Evolutionary conservation across 495 filamentous ascomycete genomes (phyloP).

Genomic region (Penicillium canariense): DNA sequence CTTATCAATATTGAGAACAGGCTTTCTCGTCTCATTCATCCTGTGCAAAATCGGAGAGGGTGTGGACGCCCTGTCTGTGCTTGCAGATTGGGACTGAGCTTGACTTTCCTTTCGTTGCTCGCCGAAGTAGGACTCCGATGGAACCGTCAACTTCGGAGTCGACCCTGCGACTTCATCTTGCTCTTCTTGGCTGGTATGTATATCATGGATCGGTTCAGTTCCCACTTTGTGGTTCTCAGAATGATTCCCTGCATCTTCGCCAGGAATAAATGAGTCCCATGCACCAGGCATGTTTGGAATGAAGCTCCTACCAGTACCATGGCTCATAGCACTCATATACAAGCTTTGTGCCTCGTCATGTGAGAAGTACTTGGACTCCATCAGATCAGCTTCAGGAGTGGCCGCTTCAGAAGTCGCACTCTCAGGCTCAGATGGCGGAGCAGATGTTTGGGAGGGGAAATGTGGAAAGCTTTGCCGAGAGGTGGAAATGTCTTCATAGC

Average conservation of each 20-base stretch:
- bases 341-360: conserved; percentile 94
- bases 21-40: conserved; percentile 31
- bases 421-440: conserved; percentile 25
- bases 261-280: conserved; percentile 50
- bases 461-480: conserved; percentile 4
- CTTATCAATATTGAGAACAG: conserved; percentile 35
- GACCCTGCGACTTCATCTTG: conserved; percentile 22
- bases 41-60: conserved; percentile 19
- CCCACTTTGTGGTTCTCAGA: background rate
- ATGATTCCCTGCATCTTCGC: background rate
- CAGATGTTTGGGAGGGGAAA: conserved; percentile 9
- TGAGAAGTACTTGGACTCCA: conserved; percentile 77
- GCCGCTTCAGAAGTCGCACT: conserved; percentile 22
- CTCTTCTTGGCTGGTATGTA: background rate
- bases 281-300: conserved; percentile 57
- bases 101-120: conserved; percentile 13
- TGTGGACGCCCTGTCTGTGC: conserved; percentile 20
- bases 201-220: background rate
- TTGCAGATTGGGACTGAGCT: conserved; percentile 10
- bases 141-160: conserved; percentile 31
- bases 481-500: conserved; percentile 2
- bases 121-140: conserved; percentile 15
- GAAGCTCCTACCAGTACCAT: conserved; percentile 33
- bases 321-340: conserved; percentile 80
- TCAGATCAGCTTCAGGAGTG: conserved; percentile 49